Evolutionary conservation across 176 grass and related monocot species (phyloP).

Genomic region (Puccinellia tenuiflora): DNA sequence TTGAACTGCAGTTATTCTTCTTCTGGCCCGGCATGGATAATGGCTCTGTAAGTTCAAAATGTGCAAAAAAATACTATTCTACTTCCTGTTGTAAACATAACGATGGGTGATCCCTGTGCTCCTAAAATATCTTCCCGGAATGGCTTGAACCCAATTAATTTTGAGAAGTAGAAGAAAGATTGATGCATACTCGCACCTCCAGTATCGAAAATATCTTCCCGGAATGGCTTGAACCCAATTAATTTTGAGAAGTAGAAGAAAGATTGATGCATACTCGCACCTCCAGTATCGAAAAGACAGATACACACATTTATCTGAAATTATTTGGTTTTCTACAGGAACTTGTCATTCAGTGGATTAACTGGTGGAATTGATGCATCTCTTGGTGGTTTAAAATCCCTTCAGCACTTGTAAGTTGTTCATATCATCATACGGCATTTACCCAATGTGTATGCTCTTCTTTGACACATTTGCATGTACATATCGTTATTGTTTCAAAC

Average conservation of each 20-base stretch:
- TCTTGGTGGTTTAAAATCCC: slow-evolving; percentile 27
- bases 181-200: background rate
- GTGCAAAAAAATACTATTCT: background rate
- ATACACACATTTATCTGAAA: background rate
- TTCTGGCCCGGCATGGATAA: slow-evolving; percentile 16
- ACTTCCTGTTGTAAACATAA: slow-evolving; percentile 22
- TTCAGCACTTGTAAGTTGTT: slow-evolving; percentile 27
- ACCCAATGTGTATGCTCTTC: background rate
- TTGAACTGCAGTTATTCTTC: slow-evolving; percentile 22
- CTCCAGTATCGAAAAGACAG: background rate
- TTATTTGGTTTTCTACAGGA: slow-evolving; percentile 7
- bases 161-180: background rate
- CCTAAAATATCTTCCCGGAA: slow-evolving; percentile 21
- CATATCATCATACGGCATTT: background rate
- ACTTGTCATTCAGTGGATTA: slow-evolving; percentile 29
- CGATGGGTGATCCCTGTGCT: slow-evolving; percentile 43
- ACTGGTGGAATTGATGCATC: slow-evolving; percentile 8
- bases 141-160: slow-evolving; percentile 9
- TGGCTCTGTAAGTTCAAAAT: slow-evolving; percentile 35
- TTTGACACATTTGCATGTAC: background rate
- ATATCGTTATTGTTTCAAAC: background rate
- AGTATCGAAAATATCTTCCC: background rate
- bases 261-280: background rate
- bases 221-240: slow-evolving; percentile 25
- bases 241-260: background rate